Percentiles rank a stretch among this genome's conserved stretches.
Evolutionary conservation across 768 basidiomycete genomes (phyloP).

Genomic region (Neoboletus magnificus): DNA sequence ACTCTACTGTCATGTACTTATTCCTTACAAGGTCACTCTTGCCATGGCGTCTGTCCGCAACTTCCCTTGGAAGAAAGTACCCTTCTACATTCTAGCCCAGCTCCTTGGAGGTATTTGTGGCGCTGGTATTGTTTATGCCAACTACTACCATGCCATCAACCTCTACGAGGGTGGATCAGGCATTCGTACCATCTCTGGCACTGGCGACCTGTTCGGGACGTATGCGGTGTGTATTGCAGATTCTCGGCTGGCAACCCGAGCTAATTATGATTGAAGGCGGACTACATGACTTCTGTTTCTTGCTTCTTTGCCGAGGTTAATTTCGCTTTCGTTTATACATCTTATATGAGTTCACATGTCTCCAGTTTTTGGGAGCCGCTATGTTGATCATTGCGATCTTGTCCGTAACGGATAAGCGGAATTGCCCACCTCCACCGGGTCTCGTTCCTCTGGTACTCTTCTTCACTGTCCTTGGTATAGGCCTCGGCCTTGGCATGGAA

Average conservation of each 20-base stretch:
- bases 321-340: not conserved
- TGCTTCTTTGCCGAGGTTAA: slow-evolving; percentile 46
- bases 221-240: slow-evolving; percentile 46
- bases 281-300: slow-evolving; percentile 42
- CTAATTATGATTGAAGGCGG: slow-evolving; percentile 30
- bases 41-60: slow-evolving; percentile 63
- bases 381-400: slow-evolving; percentile 55
- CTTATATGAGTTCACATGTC: not conserved
- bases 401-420: slow-evolving; percentile 51
- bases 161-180: slow-evolving; percentile 54
- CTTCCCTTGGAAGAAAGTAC: slow-evolving; percentile 82
- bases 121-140: slow-evolving; percentile 55
- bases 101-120: slow-evolving; percentile 59
- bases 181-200: slow-evolving; percentile 54
- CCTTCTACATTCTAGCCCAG: slow-evolving; percentile 62
- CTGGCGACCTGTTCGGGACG: slow-evolving; percentile 57
- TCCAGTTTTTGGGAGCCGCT: slow-evolving; percentile 53
- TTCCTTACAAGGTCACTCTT: slow-evolving; percentile 56
- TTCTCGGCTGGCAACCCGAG: not conserved
- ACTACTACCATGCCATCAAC: slow-evolving; percentile 67
- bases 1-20: not conserved
- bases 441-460: slow-evolving; percentile 56
- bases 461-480: slow-evolving; percentile 57
- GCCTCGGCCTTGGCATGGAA: slow-evolving; percentile 56
- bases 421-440: slow-evolving; percentile 45